Conservation (phyloP, 306 rosid genomes). For the Pterocarpus santalinus region DNA sequence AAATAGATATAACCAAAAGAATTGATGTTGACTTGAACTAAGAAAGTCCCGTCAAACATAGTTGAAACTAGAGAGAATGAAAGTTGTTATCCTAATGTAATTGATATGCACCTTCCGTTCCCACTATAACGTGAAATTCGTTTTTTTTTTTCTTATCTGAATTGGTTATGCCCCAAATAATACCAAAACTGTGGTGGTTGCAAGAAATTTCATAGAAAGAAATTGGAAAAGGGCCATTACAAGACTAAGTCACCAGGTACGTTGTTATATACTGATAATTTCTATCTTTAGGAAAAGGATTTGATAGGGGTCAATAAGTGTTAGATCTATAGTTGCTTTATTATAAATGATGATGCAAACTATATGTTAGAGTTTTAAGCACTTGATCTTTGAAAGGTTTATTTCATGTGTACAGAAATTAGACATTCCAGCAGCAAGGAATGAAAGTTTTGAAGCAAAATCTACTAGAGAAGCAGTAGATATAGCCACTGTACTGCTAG, state of each 20-base stretch:
- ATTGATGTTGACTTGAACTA: constrained; percentile 11
- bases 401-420: too few relatives aligned
- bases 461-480: too few relatives aligned
- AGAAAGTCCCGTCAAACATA: neutral
- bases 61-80: neutral
- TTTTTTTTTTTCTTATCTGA: neutral
- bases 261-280: neutral
- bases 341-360: too few relatives aligned
- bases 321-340: too few relatives aligned
- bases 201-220: neutral
- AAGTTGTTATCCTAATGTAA: neutral
- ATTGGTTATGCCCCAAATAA: neutral
- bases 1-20: neutral
- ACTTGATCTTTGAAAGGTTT: too few relatives aligned
- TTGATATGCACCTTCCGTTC: neutral
- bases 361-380: too few relatives aligned
- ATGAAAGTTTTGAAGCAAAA: too few relatives aligned
- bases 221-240: neutral
- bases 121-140: neutral
- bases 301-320: neutral
- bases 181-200: constrained; percentile 14
- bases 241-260: neutral
- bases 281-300: neutral
- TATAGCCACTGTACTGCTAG: too few relatives aligned
- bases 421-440: too few relatives aligned